Evolutionary conservation across 1,284 basidiomycete species (phyloP), one percentile per base, ranked within the genome.

Genomic region (Marasmius tenuissimus): DNA sequence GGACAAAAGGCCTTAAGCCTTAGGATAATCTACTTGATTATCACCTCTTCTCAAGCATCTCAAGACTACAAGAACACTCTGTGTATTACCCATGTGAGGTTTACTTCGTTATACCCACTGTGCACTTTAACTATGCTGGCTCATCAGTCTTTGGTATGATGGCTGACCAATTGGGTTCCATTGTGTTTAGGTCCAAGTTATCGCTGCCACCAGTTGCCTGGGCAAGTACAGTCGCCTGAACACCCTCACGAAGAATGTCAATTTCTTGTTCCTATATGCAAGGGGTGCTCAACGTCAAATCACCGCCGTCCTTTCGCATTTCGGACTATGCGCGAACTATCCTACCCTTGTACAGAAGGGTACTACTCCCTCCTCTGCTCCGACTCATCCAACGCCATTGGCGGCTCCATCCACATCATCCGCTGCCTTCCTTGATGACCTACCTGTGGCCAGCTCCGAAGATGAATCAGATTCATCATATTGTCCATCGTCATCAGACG

Each of bases 221-320:
- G 67, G 69, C 0, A 71, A 72, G 56, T 71, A 69, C n/a, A 77
- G 75, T 55, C 68, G 72, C 35, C 52, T 48, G 3, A 78, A 78
- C 59, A 75, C 71, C 56, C 61, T 68, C 4, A 48, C 63, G 0
- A 69, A 69, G 38, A 65, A 69, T 6, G 50, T 75, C 20, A 54
- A 73, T n/a, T 70, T 65, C 0, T 61, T 76, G 2, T 78, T 75
- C 55, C 66, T 79, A 4, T 75, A 73, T 55, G 71, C 70, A 0
- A 68, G 68, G 0, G 74, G 75, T 1, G 67, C 70, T 0, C 64
- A 68, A 14, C 68, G 73, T 1, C 75, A 77, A 61, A 59, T 60
- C 0, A 70, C 75, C 22, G 59, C 63, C 20, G 69, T 75, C 4
- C 49, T 74, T 16, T 66, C 67, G 1, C 68, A 67, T 39, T 39